Evolutionary conservation across 2,329 filamentous ascomycete genomes (phyloP), one percentile per base, ranked within the genome.

Genomic region (Davidsoniella virescens): DNA sequence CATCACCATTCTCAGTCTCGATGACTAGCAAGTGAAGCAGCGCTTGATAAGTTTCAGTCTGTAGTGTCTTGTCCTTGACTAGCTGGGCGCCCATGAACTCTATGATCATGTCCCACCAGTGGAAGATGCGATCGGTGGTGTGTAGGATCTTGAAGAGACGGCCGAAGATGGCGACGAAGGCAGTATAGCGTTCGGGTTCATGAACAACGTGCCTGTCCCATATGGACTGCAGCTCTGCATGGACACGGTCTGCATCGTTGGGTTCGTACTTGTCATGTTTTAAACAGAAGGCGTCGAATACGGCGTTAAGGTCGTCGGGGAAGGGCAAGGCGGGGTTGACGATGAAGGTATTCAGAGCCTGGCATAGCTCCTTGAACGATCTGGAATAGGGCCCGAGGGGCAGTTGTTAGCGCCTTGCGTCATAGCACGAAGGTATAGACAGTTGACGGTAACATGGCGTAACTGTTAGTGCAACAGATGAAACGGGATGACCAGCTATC

Each of bases 251-350:
- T n/a, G 78, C 72, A 39, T 78, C 71, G 51, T 71, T 65, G 47
- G 86, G 82, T 58, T 88, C 84, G 55, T 76, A 73, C 56, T 75
- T 73, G 51, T 75, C 67, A 60, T 85, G 78, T 58, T 78, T 80
- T 43, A 79, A 73, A 46, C 86, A 69, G 63, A 86, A 90, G 53
- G 67, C 68, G 50, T 79, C 71, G 55, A 88, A 78, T 48, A 76
- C 68, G 39, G 71, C 65, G 56, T 71, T 63, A 48, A 87, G 67
- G 52, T 82, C 76, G 56, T 81, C 71, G 44, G 84, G 80, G 1
- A 88, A 72, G 7, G 83, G 82, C 17, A 78, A 63, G 26, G 59
- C 64, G 16, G 73, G 71, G n/a, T 70, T 63, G 52, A 59, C 53
- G 44, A 75, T 57, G 60, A 70, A 75, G 59, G 64, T 61, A 49